Base-by-base conservation (phyloP, 768 basidiomycete species). In the Mrakia hoshinonis region DNA sequence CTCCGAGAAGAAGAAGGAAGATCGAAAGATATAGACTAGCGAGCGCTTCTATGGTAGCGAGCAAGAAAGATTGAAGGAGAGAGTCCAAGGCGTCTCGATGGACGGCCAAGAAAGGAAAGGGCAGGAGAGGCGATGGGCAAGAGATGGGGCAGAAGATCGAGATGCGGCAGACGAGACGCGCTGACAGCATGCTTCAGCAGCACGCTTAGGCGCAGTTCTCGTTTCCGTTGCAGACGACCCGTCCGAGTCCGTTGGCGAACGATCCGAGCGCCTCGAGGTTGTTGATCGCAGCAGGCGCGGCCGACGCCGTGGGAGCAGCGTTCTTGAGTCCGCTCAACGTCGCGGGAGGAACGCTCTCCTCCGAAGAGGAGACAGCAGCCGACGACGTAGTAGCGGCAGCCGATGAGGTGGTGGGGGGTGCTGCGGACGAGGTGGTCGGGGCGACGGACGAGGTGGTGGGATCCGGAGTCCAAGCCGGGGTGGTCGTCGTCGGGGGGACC, bases 201-300 rank as follows among this genome's bases (percentile, higher is more conserved):
- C 13, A 22, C 46, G 46, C 63, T 51, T 43, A 68, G 13, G 43
- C 31, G 47, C 70, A 71, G 36, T 71, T 52, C 12, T 38, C 70
- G 55, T 71, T 71, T 12, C 70, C 70, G 26, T 64, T 66, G 64
- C 70, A 71, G 18, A 71, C 64, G 22, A 55, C 61, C 54, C 49
- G 47, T 36, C 70, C 70, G 38, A 71, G 36, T 38, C 49, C 43
- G 31, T 60, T 55, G 9, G 63, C 63, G 24, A 71, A 52, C 49
- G 29, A n/a, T 31, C 63, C 70, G 4, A 71, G 39, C n/a, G 49
- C 63, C 70, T 71, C 63, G 34, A 71, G 49, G 70, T 71, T 71
- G 70, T 65, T 65, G 29, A 48, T 52, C 12, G 51, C 24, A 4
- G 36, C 49, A 11, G 70, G n/a, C 1, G 63, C 4, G 38, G 62